phyloP scores from a whole-genome alignment of 2,329 filamentous ascomycete genomes.

The Massarina eburnea region DNA sequence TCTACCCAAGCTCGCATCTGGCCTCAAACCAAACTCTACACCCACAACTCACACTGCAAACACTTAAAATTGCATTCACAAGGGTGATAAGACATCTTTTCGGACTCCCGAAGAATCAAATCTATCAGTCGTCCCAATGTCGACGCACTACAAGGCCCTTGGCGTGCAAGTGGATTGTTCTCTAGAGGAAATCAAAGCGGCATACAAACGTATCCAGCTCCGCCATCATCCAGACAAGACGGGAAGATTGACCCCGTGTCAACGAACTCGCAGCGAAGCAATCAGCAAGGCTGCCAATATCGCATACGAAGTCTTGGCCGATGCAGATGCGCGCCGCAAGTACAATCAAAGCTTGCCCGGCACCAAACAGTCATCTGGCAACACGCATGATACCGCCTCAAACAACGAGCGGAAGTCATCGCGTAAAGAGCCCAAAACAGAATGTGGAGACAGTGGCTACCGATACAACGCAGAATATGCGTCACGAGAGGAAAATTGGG shows the following conservation, averaged over 20 bases:
- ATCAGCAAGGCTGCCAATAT: slow-evolving; percentile 3
- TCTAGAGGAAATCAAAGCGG: slow-evolving; percentile 9
- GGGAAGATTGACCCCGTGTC: neutral
- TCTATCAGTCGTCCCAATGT: too few relatives aligned
- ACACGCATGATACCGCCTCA: neutral
- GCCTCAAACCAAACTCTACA: too few relatives aligned
- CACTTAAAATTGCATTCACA: too few relatives aligned
- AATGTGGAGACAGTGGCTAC: too few relatives aligned
- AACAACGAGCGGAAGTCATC: neutral
- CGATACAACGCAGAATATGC: neutral
- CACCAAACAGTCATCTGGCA: neutral
- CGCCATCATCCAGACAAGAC: slow-evolving; percentile 5
- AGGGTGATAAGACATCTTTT: too few relatives aligned
- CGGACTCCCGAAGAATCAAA: too few relatives aligned
- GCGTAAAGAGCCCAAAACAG: too few relatives aligned
- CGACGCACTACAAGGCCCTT: neutral
- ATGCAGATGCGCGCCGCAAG: neutral
- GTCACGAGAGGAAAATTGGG: neutral
- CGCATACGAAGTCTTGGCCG: slow-evolving; percentile 1
- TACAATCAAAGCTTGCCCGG: neutral
- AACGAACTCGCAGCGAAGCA: neutral
- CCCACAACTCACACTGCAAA: too few relatives aligned
- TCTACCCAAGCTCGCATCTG: too few relatives aligned
- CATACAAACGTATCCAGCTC: slow-evolving; percentile 3
- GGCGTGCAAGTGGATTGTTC: neutral